These are phyloP conservation scores for Penicillium freii DNA, from an alignment of 2,329 filamentous ascomycete genomes.

Conservation along the genomic window DNA sequence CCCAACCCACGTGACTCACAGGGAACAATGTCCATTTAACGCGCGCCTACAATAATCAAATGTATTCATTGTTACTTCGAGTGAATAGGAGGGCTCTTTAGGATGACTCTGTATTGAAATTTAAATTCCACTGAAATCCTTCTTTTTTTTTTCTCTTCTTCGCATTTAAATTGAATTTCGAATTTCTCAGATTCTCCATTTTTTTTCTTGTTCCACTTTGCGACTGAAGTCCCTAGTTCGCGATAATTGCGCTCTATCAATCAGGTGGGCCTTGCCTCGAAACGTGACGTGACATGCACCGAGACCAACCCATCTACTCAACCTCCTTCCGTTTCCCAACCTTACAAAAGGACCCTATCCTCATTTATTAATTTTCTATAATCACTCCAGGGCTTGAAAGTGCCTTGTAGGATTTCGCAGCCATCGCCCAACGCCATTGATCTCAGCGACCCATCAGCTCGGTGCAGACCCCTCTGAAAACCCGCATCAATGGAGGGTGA, in stretches of 20 bases:
- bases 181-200: neutral
- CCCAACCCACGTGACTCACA: neutral
- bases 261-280: slow-evolving; percentile 17
- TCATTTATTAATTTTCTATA: neutral
- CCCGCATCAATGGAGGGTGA: slow-evolving; percentile 33
- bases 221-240: neutral
- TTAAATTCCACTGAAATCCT: neutral
- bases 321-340: slow-evolving; percentile 2
- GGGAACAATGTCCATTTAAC: neutral
- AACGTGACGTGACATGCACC: slow-evolving; percentile 25
- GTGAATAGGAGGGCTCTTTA: neutral
- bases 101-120: neutral
- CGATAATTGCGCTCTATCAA: slow-evolving; percentile 15
- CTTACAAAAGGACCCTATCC: neutral
- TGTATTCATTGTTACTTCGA: neutral
- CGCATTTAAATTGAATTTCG: neutral
- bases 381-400: neutral
- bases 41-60: neutral
- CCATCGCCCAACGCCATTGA: slow-evolving; percentile 2
- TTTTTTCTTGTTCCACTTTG: neutral
- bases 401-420: neutral
- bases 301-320: slow-evolving; percentile 7
- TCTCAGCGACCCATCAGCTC: slow-evolving; percentile 2
- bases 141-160: too few species aligned
- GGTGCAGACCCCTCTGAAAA: slow-evolving; percentile 3